A percentile compares a stretch with the other conserved stretches of the same genome.
Evolutionary conservation across 306 rosid genomes (phyloP).

Genomic region (Ormosia semicastrata): DNA sequence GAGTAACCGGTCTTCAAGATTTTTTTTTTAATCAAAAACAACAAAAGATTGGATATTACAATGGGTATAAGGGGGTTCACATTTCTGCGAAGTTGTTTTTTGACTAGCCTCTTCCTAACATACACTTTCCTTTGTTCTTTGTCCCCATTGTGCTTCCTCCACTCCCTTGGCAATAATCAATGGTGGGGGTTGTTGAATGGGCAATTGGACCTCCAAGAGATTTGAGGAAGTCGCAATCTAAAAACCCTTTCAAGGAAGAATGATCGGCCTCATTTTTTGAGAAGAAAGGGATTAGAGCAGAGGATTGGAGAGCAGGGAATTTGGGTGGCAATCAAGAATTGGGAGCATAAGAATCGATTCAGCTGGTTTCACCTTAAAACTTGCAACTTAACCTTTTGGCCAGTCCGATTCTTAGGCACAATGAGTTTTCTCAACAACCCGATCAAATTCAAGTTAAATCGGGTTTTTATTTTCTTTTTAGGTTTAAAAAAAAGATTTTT

Average conservation of each 20-base stretch:
- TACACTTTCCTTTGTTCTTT: constrained; percentile 39
- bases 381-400: too few relatives aligned
- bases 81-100: constrained; percentile 37
- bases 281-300: constrained; percentile 52
- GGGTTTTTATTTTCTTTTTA: too few relatives aligned
- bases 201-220: constrained; percentile 86
- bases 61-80: constrained; percentile 56
- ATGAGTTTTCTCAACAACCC: too few relatives aligned
- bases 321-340: constrained; percentile 61
- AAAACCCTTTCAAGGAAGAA: constrained; percentile 59
- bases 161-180: constrained; percentile 63
- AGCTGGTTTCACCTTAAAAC: too few relatives aligned
- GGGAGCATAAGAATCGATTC: too few relatives aligned
- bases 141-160: constrained; percentile 60
- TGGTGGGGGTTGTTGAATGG: constrained; percentile 81
- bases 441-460: too few relatives aligned
- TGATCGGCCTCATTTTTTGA: constrained; percentile 55
- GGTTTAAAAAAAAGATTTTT: too few relatives aligned
- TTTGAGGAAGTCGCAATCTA: constrained; percentile 39
- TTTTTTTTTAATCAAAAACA: constrained; percentile 5
- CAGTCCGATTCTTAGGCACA: too few relatives aligned
- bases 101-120: constrained; percentile 54
- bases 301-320: constrained; percentile 81
- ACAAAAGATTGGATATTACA: constrained; percentile 54
- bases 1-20: too few relatives aligned